phyloP scores from a whole-genome alignment of 805 yeast genomes.

The Lipomyces anomalus region DNA sequence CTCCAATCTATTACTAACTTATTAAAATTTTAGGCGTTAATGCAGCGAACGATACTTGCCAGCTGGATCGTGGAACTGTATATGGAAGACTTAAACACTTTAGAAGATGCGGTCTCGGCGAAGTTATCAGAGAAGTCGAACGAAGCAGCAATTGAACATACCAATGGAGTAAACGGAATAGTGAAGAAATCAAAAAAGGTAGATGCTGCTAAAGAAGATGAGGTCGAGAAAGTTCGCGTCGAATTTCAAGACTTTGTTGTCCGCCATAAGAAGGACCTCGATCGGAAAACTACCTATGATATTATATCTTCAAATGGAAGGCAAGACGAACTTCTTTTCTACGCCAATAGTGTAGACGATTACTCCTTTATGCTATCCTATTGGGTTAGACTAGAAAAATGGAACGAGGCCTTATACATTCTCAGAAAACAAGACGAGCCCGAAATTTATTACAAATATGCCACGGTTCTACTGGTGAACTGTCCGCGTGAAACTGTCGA shows the following conservation, averaged over 20 bases:
- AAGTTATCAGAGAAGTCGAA: conserved; percentile 19
- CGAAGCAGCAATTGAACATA: conserved; percentile 7
- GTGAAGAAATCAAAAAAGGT: conserved; percentile 28
- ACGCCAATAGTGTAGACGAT: conserved; percentile 64
- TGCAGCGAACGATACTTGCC: conserved; percentile 50
- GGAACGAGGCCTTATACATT: conserved; percentile 65
- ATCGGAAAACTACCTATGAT: conserved; percentile 64
- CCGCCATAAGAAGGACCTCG: conserved; percentile 46
- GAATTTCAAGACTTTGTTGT: conserved; percentile 48
- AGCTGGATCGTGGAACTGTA: conserved; percentile 62
- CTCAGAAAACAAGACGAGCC: conserved; percentile 46
- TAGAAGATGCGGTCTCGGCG: conserved; percentile 37
- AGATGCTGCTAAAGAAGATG: conserved; percentile 25
- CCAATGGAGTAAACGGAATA: conserved; percentile 25
- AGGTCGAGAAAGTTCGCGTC: conserved; percentile 29
- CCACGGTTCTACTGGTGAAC: conserved; percentile 64
- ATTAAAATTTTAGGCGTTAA: conserved; percentile 21
- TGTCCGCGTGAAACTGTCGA: conserved; percentile 65
- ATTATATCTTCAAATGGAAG: conserved; percentile 63
- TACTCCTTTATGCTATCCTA: conserved; percentile 61
- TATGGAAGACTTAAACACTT: conserved; percentile 42
- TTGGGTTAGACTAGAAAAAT: conserved; percentile 62
- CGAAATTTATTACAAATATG: conserved; percentile 53
- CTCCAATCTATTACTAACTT: not conserved
- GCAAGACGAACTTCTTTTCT: conserved; percentile 55